Evolutionary conservation across 768 basidiomycete species (phyloP).

Genomic region (Mycena vitilis): DNA sequence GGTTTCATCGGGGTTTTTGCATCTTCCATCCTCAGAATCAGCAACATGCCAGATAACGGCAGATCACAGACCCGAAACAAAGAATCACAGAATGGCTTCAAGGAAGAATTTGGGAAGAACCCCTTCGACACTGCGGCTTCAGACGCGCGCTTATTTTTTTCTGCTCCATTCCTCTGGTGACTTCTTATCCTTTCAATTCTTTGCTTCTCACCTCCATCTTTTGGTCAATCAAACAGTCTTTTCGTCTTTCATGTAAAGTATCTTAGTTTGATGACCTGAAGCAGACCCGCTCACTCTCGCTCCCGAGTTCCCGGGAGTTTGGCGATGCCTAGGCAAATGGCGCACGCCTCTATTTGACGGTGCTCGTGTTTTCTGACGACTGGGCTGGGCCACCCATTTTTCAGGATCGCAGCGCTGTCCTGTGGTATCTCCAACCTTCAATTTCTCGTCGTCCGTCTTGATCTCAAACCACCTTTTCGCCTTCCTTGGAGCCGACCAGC

Average conservation of each 20-base stretch:
- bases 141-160: background rate
- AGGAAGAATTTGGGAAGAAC: too few relatives aligned
- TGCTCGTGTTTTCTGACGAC: background rate
- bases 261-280: background rate
- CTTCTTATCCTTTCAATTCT: background rate
- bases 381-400: background rate
- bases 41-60: background rate
- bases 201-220: background rate
- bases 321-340: background rate
- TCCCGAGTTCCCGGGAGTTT: slow-evolving; percentile 6
- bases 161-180: background rate
- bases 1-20: background rate
- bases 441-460: background rate
- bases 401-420: background rate
- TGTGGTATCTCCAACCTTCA: background rate
- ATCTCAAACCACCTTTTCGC: background rate
- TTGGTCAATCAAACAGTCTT: background rate
- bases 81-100: too few relatives aligned
- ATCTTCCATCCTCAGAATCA: background rate
- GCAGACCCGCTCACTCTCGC: background rate
- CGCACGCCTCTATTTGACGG: background rate
- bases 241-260: background rate
- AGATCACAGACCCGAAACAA: too few relatives aligned
- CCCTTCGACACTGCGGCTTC: background rate
- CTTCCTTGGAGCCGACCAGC: background rate